A percentile compares a stretch with the other conserved stretches of the same genome.
Conservation (phyloP, 208 protist species). For the Trypanosoma scelopori region DNA sequence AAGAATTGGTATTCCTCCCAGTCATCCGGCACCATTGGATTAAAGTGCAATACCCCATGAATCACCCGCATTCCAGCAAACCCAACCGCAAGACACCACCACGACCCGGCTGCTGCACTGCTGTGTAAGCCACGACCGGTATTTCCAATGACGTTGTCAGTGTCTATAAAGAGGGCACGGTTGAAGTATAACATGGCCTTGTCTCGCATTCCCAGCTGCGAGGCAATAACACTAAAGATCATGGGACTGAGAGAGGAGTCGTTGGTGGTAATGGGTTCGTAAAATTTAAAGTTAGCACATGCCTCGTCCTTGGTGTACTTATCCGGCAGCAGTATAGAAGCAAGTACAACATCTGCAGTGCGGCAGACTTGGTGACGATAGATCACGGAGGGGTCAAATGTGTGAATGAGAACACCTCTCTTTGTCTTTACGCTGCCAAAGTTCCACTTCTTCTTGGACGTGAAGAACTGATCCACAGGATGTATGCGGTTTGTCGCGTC, state of each 20-base stretch:
- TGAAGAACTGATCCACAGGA: slow-evolving; percentile 85
- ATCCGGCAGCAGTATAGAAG: slow-evolving; percentile 73
- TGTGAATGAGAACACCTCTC: slow-evolving; percentile 44
- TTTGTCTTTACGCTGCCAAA: slow-evolving; percentile 53
- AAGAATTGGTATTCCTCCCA: slow-evolving; percentile 81
- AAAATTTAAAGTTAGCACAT: slow-evolving; percentile 82
- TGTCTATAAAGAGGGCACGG: slow-evolving; percentile 60
- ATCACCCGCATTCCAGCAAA: slow-evolving; percentile 83
- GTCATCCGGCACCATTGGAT: slow-evolving; percentile 70
- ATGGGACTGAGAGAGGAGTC: slow-evolving; percentile 73
- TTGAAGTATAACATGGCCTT: slow-evolving; percentile 66
- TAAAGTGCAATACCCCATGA: slow-evolving; percentile 79
- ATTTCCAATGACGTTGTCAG: slow-evolving; percentile 74
- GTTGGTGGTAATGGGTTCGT: slow-evolving; percentile 79
- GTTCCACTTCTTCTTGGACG: slow-evolving; percentile 83
- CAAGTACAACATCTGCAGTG: slow-evolving; percentile 83
- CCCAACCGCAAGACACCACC: slow-evolving; percentile 73
- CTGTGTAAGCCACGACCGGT: slow-evolving; percentile 78
- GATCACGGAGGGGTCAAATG: slow-evolving; percentile 82
- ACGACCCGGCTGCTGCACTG: slow-evolving; percentile 73
- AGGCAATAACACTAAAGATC: slow-evolving; percentile 78
- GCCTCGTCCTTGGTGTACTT: slow-evolving; percentile 79
- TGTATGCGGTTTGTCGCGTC: slow-evolving; percentile 80
- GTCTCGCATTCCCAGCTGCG: slow-evolving; percentile 53
- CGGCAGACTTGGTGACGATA: slow-evolving; percentile 85